Conservation (phyloP, 169 alveolate genomes). For the Plasmodium reichenowi region DNA sequence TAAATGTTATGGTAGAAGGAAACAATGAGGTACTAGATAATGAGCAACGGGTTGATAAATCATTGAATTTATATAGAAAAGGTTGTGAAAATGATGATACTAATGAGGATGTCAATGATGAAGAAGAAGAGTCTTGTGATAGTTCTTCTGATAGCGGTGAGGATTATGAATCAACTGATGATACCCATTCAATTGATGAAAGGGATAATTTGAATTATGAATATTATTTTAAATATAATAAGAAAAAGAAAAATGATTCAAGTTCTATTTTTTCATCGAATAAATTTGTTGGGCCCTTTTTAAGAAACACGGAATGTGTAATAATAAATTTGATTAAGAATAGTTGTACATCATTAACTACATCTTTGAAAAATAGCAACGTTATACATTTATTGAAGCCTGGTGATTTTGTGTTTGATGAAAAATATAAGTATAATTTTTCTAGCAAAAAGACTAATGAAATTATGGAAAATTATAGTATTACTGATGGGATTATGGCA, state of each 20-base stretch:
- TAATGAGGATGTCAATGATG: constrained; percentile 3
- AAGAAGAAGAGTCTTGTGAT: neutral
- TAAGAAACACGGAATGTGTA: constrained; percentile 58
- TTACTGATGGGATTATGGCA: no score
- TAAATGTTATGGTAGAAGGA: neutral
- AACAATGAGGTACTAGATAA: no score
- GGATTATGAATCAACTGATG: constrained; percentile 6
- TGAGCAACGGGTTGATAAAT: no score
- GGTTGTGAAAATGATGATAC: constrained; percentile 2
- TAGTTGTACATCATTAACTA: constrained; percentile 71
- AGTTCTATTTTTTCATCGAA: constrained; percentile 46
- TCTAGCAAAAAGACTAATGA: neutral
- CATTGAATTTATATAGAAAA: neutral
- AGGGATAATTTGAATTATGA: neutral
- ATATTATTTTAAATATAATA: constrained; percentile 26
- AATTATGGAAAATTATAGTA: no score
- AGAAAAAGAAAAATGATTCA: constrained; percentile 13
- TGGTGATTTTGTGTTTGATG: constrained; percentile 42
- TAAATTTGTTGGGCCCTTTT: constrained; percentile 73
- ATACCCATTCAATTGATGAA: neutral
- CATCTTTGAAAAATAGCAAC: constrained; percentile 54
- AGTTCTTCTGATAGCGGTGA: neutral
- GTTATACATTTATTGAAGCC: constrained; percentile 67
- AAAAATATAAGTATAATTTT: neutral
- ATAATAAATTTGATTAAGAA: constrained; percentile 67